These are phyloP conservation scores for Trametes versicolor DNA, from an alignment of 1,284 basidiomycete species.

Conservation along the genomic window DNA sequence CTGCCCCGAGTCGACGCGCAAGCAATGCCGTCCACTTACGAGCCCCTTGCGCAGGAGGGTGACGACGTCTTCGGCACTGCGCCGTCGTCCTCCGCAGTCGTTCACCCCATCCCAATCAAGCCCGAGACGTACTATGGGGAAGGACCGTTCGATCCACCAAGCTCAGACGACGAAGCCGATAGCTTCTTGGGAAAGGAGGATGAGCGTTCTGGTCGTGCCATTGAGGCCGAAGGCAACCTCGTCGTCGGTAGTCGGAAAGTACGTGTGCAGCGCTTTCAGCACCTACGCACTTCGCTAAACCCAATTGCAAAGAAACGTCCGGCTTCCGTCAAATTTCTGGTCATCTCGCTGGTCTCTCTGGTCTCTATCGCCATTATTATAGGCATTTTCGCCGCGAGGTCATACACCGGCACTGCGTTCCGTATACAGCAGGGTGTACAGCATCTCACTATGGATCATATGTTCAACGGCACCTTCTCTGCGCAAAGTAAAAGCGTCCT, in stretches of 20 bases:
- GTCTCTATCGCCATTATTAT: constrained; percentile 67
- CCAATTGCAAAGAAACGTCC: constrained; percentile 46
- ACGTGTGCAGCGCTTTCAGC: constrained; percentile 17
- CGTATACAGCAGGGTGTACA: constrained; percentile 62
- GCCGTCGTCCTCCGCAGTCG: constrained; percentile 19
- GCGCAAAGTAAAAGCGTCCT: constrained; percentile 58
- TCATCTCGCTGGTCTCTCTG: constrained; percentile 61
- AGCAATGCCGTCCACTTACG: constrained; percentile 36
- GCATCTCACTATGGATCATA: constrained; percentile 86
- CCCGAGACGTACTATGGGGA: constrained; percentile 69
- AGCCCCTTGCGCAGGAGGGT: constrained; percentile 35
- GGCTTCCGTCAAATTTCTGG: constrained; percentile 62
- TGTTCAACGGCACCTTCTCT: constrained; percentile 90
- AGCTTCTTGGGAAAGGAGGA: constrained; percentile 54
- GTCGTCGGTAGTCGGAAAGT: constrained; percentile 51
- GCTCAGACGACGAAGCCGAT: constrained; percentile 73
- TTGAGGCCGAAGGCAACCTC: constrained; percentile 46
- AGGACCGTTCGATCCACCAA: constrained; percentile 75
- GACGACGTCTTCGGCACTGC: constrained; percentile 26
- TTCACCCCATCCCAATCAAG: constrained; percentile 33
- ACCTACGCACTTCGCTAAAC: neutral
- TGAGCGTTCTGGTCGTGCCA: constrained; percentile 37
- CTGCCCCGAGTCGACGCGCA: constrained; percentile 19
- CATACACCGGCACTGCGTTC: constrained; percentile 67
- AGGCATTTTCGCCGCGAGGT: constrained; percentile 76